Base-by-base conservation (phyloP, 2,329 filamentous ascomycete genomes). In the Cytospora mali region DNA sequence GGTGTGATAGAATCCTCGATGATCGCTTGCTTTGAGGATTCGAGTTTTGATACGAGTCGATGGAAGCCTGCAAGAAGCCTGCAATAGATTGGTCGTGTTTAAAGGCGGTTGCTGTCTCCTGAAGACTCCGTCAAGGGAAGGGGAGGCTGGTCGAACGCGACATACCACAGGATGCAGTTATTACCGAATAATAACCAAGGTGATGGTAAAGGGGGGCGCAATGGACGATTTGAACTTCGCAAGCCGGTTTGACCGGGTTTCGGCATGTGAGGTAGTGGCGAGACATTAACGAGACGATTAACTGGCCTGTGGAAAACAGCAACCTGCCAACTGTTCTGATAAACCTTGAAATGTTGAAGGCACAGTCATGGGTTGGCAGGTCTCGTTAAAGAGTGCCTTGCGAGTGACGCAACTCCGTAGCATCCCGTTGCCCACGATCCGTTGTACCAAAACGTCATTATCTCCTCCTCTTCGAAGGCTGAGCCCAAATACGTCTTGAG, bases 381-480 rank as follows among this genome's bases (percentile, higher is more conserved):
- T 3, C 42, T 46, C n/a, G 4, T 46, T 18, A 5, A 10, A 54
- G 50, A 23, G 23, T 39, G 23, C 16, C n/a, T 16, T 49, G 58
- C 16, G 21, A 46, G 42, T 46, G 42, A 46, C 42, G n/a, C 42
- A 46, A 46, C 21, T n/a, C 42, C n/a, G 42, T 46, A 46, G n/a
- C 42, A 46, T 46, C n/a, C n/a, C 6, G 7, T 46, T n/a, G 42
- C 42, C 42, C 42, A 11, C n/a, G 39, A 10, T 13, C n/a, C n/a
- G 9, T 23, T 46, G n/a, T 23, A 46, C 42, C 42, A 46, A 13
- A 46, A 21, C n/a, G 50, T 27, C 42, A 35, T 50, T 6, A 25
- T 16, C 49, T 60, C 58, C 50, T 49, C 58, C 57, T 60, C 50
- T 60, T 54, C 5, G 48, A 27, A 21, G 58, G 35, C 48, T 28